Conservation (phyloP, 73 alveolate species). For the Blepharisma japonicum region DNA sequence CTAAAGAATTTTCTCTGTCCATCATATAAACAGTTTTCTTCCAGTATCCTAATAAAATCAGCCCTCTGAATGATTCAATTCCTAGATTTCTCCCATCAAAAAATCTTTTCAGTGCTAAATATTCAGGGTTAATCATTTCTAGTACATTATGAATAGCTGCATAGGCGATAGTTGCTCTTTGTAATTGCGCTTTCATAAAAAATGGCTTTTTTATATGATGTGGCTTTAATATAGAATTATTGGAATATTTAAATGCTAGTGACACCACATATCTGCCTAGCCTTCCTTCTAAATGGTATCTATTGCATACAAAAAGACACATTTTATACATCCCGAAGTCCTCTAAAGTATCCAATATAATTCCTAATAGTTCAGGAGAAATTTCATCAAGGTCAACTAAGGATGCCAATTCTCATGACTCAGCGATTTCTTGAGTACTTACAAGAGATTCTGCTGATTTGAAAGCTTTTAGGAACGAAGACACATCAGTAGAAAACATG, state of each 20-base stretch:
- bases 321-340: slow-evolving; percentile 73
- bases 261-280: slow-evolving; percentile 72
- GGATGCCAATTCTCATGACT: slow-evolving; percentile 51
- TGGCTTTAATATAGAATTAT: slow-evolving; percentile 28
- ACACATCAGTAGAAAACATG: slow-evolving; percentile 78
- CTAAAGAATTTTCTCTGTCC: slow-evolving; percentile 34
- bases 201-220: background rate
- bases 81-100: slow-evolving; percentile 47
- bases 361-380: slow-evolving; percentile 57
- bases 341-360: slow-evolving; percentile 78
- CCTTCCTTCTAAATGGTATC: slow-evolving; percentile 72
- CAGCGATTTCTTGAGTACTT: slow-evolving; percentile 19
- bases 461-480: slow-evolving; percentile 43
- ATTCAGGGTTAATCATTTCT: slow-evolving; percentile 69
- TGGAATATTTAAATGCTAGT: slow-evolving; percentile 72
- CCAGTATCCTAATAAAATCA: slow-evolving; percentile 49
- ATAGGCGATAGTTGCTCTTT: slow-evolving; percentile 66
- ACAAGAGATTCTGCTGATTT: slow-evolving; percentile 63
- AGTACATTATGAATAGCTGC: slow-evolving; percentile 78
- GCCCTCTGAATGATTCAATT: slow-evolving; percentile 29
- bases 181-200: background rate
- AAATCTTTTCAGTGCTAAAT: slow-evolving; percentile 46
- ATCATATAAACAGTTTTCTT: slow-evolving; percentile 42
- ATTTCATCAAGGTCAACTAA: slow-evolving; percentile 74
- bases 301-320: slow-evolving; percentile 82